Percentiles rank a stretch among this genome's conserved stretches.
phyloP scores from a whole-genome alignment of 148 eudicot species.

The Fagopyrum esculentum region DNA sequence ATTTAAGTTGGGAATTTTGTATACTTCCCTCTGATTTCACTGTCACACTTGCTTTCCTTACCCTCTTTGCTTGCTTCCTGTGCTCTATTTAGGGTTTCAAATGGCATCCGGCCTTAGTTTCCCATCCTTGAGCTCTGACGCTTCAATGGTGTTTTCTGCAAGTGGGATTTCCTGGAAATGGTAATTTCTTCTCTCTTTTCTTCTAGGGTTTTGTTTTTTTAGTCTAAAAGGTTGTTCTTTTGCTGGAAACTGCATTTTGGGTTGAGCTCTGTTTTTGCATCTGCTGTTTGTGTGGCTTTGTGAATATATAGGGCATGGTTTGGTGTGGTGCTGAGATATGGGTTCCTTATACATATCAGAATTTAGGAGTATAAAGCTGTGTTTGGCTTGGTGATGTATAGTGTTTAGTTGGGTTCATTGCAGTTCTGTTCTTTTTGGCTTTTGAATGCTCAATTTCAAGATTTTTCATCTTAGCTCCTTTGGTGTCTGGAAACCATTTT shows the following conservation, averaged over 20 bases:
- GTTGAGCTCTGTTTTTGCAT: not conserved
- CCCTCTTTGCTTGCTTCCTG: not conserved
- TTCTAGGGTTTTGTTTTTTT: not conserved
- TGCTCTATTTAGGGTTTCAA: not conserved
- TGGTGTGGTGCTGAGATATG: not conserved
- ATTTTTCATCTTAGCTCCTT: not conserved
- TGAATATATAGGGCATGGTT: not conserved
- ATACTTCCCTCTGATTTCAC: slow-evolving; percentile 9
- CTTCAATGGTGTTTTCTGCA: not conserved
- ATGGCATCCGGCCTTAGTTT: not conserved
- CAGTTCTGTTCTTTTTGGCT: not conserved
- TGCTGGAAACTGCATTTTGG: not conserved
- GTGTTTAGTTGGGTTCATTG: not conserved
- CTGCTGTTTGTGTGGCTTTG: not conserved
- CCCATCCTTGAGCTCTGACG: not conserved
- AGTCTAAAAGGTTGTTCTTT: not conserved
- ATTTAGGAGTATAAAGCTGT: not conserved
- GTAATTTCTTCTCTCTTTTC: not conserved
- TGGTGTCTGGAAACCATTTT: not conserved
- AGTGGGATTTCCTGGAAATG: not conserved
- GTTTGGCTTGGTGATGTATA: not conserved
- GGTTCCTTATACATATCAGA: not conserved
- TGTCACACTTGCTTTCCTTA: not conserved
- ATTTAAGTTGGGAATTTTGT: not conserved
- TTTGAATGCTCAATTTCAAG: not conserved